Conservation (phyloP, 805 yeast species). For the Metschnikowia amazonensis region DNA sequence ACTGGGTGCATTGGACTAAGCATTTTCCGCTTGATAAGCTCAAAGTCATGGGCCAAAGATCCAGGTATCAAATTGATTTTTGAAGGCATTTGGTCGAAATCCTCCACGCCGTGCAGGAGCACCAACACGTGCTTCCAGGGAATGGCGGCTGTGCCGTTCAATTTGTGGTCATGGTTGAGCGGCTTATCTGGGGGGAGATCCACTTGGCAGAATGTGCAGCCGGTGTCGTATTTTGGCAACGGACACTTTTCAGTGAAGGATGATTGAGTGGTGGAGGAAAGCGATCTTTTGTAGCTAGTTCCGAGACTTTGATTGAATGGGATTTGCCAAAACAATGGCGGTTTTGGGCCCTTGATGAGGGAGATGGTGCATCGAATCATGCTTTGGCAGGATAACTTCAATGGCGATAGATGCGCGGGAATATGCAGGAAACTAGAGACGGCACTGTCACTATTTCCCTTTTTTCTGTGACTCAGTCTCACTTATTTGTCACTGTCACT, state of each 20-base stretch:
- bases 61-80: conserved; percentile 48
- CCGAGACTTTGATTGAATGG: background rate
- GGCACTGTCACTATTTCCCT: too few species aligned
- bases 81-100: conserved; percentile 43
- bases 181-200: conserved; percentile 41
- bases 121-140: conserved; percentile 57
- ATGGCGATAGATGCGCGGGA: background rate
- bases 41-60: conserved; percentile 40
- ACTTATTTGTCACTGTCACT: too few species aligned
- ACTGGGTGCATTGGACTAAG: conserved; percentile 48
- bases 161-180: conserved; percentile 35
- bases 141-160: conserved; percentile 46
- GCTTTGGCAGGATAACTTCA: background rate
- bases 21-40: conserved; percentile 27
- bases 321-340: background rate
- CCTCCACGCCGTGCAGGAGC: conserved; percentile 40
- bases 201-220: conserved; percentile 54
- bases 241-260: conserved; percentile 39
- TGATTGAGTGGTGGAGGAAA: background rate
- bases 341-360: background rate
- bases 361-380: background rate
- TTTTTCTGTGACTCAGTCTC: too few species aligned
- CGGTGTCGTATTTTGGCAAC: conserved; percentile 50
- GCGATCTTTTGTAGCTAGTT: background rate
- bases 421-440: too few species aligned